phyloP scores from a whole-genome alignment of 1,139 yeast species.

The Zygotorulaspora mrakii region DNA sequence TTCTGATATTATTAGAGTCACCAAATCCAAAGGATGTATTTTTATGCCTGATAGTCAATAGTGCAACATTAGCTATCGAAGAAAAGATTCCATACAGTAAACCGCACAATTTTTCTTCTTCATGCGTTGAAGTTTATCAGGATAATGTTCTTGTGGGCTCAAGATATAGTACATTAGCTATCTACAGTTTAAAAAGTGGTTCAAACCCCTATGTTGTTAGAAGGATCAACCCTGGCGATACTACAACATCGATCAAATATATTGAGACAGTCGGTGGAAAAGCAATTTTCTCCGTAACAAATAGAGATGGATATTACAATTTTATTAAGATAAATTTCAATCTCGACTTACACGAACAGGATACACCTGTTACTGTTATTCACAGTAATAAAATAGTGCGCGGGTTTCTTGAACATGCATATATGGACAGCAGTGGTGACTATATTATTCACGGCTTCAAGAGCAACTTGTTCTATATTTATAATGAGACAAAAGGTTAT shows the following conservation, averaged over 20 bases:
- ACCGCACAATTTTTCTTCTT: slow-evolving; percentile 55
- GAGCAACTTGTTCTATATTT: slow-evolving; percentile 70
- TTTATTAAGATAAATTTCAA: slow-evolving; percentile 19
- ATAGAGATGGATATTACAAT: slow-evolving; percentile 63
- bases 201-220: slow-evolving; percentile 38
- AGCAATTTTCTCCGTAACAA: slow-evolving; percentile 44
- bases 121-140: slow-evolving; percentile 49
- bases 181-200: slow-evolving; percentile 44
- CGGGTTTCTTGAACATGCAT: slow-evolving; percentile 78
- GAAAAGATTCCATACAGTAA: slow-evolving; percentile 30
- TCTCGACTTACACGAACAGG: not conserved
- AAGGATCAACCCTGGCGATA: slow-evolving; percentile 66
- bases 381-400: slow-evolving; percentile 64
- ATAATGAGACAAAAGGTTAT: slow-evolving; percentile 75
- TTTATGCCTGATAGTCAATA: slow-evolving; percentile 42
- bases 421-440: slow-evolving; percentile 44
- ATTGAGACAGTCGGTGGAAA: slow-evolving; percentile 32
- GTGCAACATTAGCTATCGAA: slow-evolving; percentile 26
- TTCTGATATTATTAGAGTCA: slow-evolving; percentile 53
- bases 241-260: slow-evolving; percentile 56
- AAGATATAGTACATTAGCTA: slow-evolving; percentile 60
- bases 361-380: slow-evolving; percentile 34
- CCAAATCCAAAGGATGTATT: slow-evolving; percentile 64
- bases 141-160: slow-evolving; percentile 61
- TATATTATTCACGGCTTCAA: slow-evolving; percentile 75